Evolutionary conservation across 2,329 filamentous ascomycete species (phyloP).

Genomic region (Aspergillus sp.): DNA sequence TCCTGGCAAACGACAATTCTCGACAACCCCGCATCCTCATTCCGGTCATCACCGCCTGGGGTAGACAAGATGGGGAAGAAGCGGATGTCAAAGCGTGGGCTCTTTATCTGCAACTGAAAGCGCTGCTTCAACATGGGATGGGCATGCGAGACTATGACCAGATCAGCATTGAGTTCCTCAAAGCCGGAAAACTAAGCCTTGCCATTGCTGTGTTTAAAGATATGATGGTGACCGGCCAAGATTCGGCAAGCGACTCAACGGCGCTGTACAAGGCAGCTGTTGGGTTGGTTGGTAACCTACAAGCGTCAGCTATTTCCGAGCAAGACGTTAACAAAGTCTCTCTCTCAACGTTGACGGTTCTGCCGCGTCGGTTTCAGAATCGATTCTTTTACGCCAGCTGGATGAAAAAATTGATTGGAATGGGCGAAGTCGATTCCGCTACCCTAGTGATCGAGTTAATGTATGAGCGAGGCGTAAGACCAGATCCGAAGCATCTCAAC

Average conservation of each 20-base stretch:
- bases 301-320: slow-evolving; percentile 42
- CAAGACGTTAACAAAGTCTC: slow-evolving; percentile 50
- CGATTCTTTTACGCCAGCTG: slow-evolving; percentile 85
- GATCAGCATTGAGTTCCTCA: slow-evolving; percentile 69
- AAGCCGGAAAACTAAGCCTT: slow-evolving; percentile 62
- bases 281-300: slow-evolving; percentile 40
- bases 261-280: slow-evolving; percentile 45
- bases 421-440: slow-evolving; percentile 69
- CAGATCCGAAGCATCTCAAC: slow-evolving; percentile 76
- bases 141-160: slow-evolving; percentile 74
- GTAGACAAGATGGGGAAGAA: slow-evolving; percentile 50
- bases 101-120: slow-evolving; percentile 64
- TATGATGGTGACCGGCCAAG: slow-evolving; percentile 71
- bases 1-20: slow-evolving; percentile 45
- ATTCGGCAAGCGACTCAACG: slow-evolving; percentile 44
- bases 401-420: slow-evolving; percentile 79
- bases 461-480: slow-evolving; percentile 65
- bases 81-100: slow-evolving; percentile 63
- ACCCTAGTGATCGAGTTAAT: slow-evolving; percentile 73
- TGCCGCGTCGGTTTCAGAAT: slow-evolving; percentile 61
- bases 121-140: slow-evolving; percentile 60
- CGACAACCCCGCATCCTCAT: slow-evolving; percentile 48
- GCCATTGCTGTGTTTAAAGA: slow-evolving; percentile 79
- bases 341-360: slow-evolving; percentile 48
- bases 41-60: slow-evolving; percentile 69